Evolutionary conservation across 768 basidiomycete species (phyloP).

Genomic region (Austroboletus eburneus): DNA sequence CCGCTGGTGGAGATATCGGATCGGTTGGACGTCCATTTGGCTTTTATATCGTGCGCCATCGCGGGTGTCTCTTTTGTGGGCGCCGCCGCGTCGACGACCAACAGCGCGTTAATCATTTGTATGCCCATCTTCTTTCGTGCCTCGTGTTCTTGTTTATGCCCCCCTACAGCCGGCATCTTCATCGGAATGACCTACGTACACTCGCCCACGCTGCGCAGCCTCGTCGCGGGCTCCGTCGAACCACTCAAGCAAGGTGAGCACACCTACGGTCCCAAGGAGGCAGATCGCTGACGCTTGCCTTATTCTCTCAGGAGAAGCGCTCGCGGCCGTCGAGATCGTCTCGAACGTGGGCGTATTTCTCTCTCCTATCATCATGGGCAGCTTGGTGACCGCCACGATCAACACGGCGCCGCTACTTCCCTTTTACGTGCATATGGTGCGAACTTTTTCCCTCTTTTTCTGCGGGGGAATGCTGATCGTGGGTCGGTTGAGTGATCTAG

Average conservation of each 20-base stretch:
- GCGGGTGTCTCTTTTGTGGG: constrained; percentile 9
- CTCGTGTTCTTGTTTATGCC: background rate
- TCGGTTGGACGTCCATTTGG: constrained; percentile 28
- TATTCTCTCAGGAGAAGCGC: constrained; percentile 24
- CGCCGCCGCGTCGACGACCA: constrained; percentile 12
- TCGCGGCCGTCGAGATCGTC: constrained; percentile 29
- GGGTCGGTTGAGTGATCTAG: constrained; percentile 9
- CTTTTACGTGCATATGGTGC: constrained; percentile 25
- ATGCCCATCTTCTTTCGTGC: background rate
- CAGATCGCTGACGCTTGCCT: background rate
- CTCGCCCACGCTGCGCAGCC: constrained; percentile 21
- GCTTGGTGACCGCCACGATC: constrained; percentile 25
- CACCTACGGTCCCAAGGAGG: no score
- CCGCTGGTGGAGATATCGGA: constrained; percentile 18
- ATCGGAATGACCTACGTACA: constrained; percentile 17
- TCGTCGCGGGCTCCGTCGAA: constrained; percentile 25
- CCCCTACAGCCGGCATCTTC: constrained; percentile 13
- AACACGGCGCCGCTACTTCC: constrained; percentile 16
- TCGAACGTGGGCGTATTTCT: constrained; percentile 14
- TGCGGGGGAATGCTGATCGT: background rate
- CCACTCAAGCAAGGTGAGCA: constrained; percentile 26
- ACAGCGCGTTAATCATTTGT: constrained; percentile 11
- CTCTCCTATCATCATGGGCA: constrained; percentile 30
- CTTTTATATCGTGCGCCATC: constrained; percentile 18
- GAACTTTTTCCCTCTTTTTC: background rate